A percentile compares a stretch with the other conserved stretches of the same genome.
phyloP scores from a whole-genome alignment of 2,329 filamentous ascomycete genomes.

The Trichoderma breve region DNA sequence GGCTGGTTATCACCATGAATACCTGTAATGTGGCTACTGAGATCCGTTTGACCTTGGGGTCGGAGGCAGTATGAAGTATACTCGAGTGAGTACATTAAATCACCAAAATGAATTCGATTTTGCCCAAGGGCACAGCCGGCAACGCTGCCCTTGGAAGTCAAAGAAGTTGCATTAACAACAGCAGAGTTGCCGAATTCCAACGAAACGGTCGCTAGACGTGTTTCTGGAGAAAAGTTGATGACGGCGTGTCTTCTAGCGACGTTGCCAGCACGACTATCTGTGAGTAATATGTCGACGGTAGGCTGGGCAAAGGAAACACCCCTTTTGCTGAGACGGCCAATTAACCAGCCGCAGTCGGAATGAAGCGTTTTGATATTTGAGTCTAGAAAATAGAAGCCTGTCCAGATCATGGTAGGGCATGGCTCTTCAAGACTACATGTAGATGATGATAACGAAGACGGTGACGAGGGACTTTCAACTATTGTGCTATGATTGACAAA shows the following conservation, averaged over 20 bases:
- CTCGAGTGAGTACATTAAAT: background rate
- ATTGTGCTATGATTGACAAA: background rate
- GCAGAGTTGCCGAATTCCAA: background rate
- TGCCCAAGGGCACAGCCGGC: background rate
- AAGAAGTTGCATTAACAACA: background rate
- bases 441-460: background rate
- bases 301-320: background rate
- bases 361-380: background rate
- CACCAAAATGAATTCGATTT: background rate
- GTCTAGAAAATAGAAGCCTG: background rate
- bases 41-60: background rate
- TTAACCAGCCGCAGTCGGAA: background rate
- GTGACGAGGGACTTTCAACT: background rate
- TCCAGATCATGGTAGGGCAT: background rate
- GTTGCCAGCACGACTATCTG: background rate
- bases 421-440: background rate
- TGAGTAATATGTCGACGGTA: background rate
- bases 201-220: background rate
- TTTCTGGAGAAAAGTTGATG: background rate
- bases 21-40: background rate
- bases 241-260: background rate
- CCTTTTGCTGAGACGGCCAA: background rate
- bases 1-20: background rate
- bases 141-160: background rate
- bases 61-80: background rate